Conservation (phyloP, 2,329 filamentous ascomycete genomes). For the Pseudogymnoascus sp. region DNA sequence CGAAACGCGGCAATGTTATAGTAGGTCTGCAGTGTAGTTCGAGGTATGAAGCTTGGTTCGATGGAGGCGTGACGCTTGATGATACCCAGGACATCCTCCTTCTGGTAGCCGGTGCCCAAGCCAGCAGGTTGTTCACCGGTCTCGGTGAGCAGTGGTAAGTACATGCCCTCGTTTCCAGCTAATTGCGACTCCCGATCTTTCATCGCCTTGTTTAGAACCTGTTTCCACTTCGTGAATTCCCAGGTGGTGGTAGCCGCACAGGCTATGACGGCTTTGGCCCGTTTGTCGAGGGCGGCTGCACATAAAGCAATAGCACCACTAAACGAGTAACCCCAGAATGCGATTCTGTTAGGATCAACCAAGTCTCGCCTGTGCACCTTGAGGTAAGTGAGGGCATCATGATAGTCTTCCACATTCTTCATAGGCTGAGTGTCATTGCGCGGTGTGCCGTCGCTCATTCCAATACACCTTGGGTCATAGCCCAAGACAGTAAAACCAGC, state of each 20-base stretch:
- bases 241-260: not conserved
- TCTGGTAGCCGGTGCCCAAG: conserved; percentile 23
- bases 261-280: conserved; percentile 32
- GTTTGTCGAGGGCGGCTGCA: conserved; percentile 14
- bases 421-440: not conserved
- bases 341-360: not conserved
- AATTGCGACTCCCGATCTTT: conserved; percentile 35
- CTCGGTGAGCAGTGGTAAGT: conserved; percentile 32
- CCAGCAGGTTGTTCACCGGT: conserved; percentile 34
- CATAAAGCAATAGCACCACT: not conserved
- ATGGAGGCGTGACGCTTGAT: conserved; percentile 13
- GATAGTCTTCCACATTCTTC: not conserved
- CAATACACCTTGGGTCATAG: conserved; percentile 35
- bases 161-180: conserved; percentile 33
- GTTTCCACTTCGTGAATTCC: not conserved
- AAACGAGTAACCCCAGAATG: not conserved
- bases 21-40: conserved; percentile 29
- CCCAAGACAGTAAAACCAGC: conserved; percentile 63
- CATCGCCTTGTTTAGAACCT: conserved; percentile 28
- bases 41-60: conserved; percentile 18
- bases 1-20: conserved; percentile 26
- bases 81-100: conserved; percentile 19
- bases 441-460: not conserved
- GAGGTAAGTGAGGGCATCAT: not conserved
- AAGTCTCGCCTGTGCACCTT: not conserved